Conservation (phyloP, 768 basidiomycete species). For the Ephemerocybe angulata region DNA sequence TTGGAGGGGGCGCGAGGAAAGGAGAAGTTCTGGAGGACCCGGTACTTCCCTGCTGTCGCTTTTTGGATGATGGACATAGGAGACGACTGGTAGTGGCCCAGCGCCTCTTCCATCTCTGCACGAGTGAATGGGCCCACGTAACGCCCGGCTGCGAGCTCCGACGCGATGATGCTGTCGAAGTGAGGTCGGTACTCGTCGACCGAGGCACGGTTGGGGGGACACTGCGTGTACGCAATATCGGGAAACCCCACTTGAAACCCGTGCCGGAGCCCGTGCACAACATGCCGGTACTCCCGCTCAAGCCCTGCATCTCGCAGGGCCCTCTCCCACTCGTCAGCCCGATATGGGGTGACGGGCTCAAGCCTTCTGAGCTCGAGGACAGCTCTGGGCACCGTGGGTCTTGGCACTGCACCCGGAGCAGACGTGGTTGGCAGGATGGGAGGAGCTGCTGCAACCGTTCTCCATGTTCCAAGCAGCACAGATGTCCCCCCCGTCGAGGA, state of each 20-base stretch:
- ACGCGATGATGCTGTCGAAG: conserved; percentile 15
- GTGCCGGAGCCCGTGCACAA: conserved; percentile 17
- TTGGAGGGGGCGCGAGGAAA: conserved; percentile 16
- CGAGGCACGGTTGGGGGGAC: conserved; percentile 28
- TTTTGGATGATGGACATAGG: conserved; percentile 35
- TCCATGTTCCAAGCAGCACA: conserved; percentile 29
- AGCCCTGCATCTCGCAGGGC: conserved; percentile 16
- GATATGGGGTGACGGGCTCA: conserved; percentile 25
- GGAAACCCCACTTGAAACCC: conserved; percentile 31
- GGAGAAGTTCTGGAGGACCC: conserved; percentile 34
- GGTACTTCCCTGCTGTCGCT: conserved; percentile 23
- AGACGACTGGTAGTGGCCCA: conserved; percentile 36
- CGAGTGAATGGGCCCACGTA: conserved; percentile 30
- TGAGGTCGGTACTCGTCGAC: neutral
- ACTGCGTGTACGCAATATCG: conserved; percentile 16
- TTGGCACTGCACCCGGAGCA: conserved; percentile 35
- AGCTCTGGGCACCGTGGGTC: conserved; percentile 32
- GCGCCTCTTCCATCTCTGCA: conserved; percentile 16
- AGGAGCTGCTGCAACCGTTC: conserved; percentile 16
- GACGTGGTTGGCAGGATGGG: conserved; percentile 23
- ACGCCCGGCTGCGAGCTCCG: conserved; percentile 15
- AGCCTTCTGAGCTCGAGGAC: conserved; percentile 28
- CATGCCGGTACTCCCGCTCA: conserved; percentile 14
- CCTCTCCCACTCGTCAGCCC: conserved; percentile 20
- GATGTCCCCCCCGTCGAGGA: conserved; percentile 15